Evolutionary conservation across 2,329 filamentous ascomycete genomes (phyloP).

Genomic region (Monosporascus ibericus): DNA sequence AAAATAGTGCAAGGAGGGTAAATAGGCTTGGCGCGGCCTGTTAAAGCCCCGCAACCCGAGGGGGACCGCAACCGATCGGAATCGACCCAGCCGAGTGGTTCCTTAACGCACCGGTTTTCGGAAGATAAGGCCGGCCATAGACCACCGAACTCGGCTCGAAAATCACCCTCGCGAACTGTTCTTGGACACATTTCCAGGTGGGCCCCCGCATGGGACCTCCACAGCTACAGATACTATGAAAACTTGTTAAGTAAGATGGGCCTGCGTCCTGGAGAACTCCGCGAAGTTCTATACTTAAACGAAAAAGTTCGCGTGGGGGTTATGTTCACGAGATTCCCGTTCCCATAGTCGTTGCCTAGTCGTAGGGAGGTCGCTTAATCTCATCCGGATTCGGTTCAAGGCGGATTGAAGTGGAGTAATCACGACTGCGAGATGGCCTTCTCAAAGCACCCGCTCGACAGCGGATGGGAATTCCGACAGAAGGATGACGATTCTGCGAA

Average conservation of each 20-base stretch:
- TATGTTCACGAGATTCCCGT: not conserved
- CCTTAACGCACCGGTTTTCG: not conserved
- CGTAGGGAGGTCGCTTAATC: too few relatives aligned
- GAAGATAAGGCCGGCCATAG: not conserved
- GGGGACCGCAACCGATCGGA: not conserved
- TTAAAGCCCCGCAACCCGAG: not conserved
- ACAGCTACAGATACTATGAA: too few relatives aligned
- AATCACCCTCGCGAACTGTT: not conserved
- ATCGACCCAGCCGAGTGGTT: not conserved
- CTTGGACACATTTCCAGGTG: too few relatives aligned
- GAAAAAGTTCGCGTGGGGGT: too few relatives aligned
- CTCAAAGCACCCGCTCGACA: conserved; percentile 11
- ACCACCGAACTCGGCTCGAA: not conserved
- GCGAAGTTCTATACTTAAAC: too few relatives aligned
- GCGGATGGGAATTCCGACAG: conserved; percentile 17
- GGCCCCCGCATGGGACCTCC: too few relatives aligned
- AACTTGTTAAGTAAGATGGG: too few relatives aligned
- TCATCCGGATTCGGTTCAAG: too few relatives aligned
- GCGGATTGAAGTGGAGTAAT: too few relatives aligned
- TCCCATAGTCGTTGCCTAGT: not conserved
- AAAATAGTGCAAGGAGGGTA: too few relatives aligned
- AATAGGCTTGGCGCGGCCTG: too few relatives aligned
- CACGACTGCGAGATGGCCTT: conserved; percentile 12
- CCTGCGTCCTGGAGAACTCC: too few relatives aligned
- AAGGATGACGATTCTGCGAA: conserved; percentile 5